phyloP scores from a whole-genome alignment of 2,329 filamentous ascomycete genomes.

The Monilinia fructigena region DNA sequence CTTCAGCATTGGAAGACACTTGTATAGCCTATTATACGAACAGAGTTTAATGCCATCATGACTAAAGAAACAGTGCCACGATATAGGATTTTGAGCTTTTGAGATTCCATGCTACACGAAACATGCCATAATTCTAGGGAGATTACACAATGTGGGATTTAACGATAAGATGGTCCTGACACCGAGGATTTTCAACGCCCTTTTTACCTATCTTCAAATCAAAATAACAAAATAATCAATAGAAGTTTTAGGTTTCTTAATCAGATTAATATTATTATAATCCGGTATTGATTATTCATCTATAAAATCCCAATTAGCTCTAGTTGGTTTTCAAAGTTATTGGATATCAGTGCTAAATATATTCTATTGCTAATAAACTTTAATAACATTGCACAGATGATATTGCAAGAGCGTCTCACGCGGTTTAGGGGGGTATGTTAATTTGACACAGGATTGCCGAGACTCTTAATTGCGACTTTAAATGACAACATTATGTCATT shows the following conservation, averaged over 20 bases:
- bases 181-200: too few species aligned
- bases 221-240: too few species aligned
- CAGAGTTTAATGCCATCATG: not conserved
- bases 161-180: not conserved
- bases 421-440: not conserved
- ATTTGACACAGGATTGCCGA: not conserved
- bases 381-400: too few species aligned
- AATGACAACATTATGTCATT: not conserved
- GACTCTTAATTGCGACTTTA: conserved; percentile 1
- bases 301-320: too few species aligned
- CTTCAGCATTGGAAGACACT: not conserved
- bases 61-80: conserved; percentile 6
- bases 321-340: too few species aligned
- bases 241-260: too few species aligned
- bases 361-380: too few species aligned
- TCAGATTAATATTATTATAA: too few species aligned
- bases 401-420: too few species aligned
- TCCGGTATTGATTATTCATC: too few species aligned
- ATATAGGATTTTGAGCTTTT: conserved; percentile 6
- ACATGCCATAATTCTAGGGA: not conserved
- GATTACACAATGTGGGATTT: conserved; percentile 17
- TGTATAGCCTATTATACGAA: conserved; percentile 2
- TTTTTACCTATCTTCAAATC: too few species aligned
- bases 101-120: not conserved
- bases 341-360: too few species aligned